A percentile compares a stretch with the other conserved stretches of the same genome.
Evolutionary conservation across 2,329 filamentous ascomycete genomes (phyloP).

Genomic region (Cytospora leucostoma): DNA sequence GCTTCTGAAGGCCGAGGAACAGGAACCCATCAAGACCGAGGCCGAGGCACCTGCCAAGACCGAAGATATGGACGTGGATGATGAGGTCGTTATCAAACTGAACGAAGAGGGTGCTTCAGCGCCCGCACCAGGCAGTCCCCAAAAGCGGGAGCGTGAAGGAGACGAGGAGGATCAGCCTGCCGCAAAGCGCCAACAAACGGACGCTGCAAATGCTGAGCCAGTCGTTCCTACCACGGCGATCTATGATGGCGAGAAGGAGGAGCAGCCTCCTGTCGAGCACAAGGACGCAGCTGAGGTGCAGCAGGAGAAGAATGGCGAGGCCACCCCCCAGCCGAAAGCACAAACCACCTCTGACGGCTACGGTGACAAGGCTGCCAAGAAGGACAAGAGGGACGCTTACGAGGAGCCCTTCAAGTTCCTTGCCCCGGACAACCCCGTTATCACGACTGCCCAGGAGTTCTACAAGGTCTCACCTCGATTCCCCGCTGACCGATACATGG

Average conservation of each 20-base stretch:
- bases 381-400: constrained; percentile 53
- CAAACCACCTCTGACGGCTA: constrained; percentile 32
- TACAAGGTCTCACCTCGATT: constrained; percentile 84
- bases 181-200: constrained; percentile 27
- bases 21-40: constrained; percentile 17
- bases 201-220: constrained; percentile 26
- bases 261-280: constrained; percentile 14
- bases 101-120: constrained; percentile 6
- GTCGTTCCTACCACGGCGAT: constrained; percentile 21
- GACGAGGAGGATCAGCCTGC: constrained; percentile 18
- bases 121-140: constrained; percentile 11
- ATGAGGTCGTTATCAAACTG: constrained; percentile 26
- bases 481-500: constrained; percentile 90
- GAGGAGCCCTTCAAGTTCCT: constrained; percentile 98
- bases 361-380: constrained; percentile 39
- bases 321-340: constrained; percentile 26
- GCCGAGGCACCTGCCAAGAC: constrained; percentile 28
- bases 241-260: constrained; percentile 24
- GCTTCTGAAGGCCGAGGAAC: constrained; percentile 21
- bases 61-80: constrained; percentile 28
- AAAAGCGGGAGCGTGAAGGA: constrained; percentile 28
- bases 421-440: constrained; percentile 69
- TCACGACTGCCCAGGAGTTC: constrained; percentile 77
- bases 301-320: constrained; percentile 10
- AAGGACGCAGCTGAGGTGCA: constrained; percentile 11